Evolutionary conservation across 257 asterid species (phyloP), one percentile per base, ranked within the genome.

Genomic region (Fraxinus quadrangulata): DNA sequence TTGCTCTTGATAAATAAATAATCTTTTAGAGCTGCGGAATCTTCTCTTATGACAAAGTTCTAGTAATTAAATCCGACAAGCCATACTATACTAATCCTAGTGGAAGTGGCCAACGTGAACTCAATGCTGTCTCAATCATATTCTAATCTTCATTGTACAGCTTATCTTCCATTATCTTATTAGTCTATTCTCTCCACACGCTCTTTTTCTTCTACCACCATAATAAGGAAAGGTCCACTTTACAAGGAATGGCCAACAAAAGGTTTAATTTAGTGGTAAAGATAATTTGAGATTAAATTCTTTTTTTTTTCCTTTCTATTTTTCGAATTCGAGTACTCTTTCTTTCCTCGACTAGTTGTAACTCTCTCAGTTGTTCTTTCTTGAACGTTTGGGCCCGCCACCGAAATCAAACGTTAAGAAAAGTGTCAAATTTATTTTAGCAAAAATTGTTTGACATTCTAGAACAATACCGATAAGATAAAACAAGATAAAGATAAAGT

Each of bases 21-120:
- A 31, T 31, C 34, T 31, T 31, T 31, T 31, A 31, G 34, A 31
- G 34, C 34, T 31, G 34, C 1, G 34, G 34, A 31, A 31, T n/a
- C n/a, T n/a, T n/a, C n/a, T n/a, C n/a, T n/a, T n/a, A 31, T 61
- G 61, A 70, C 45, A 65, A 76, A 71, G 59, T 59, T 80, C 85
- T 63, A 79, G 67, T 85, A 74, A 82, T 83, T 77, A 80, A 78
- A 28, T 78, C 85, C 81, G 86, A 84, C 83, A 78, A 74, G 67
- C 26, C 65, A 54, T 54, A 19, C 24, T 19, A 19, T 54, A 0
- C 3, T 19, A 54, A 6, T 17, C n/a, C 65, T 12, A 80, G 14
- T 76, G 45, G 51, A 39, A 65, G 86, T 81, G 87, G 85, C 86
- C 83, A 78, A 45, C 86, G 79, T 65, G 63, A 51, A 71, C 51